phyloP scores from a whole-genome alignment of 345 rosid species.

The Diplotaxis tenuifolia region DNA sequence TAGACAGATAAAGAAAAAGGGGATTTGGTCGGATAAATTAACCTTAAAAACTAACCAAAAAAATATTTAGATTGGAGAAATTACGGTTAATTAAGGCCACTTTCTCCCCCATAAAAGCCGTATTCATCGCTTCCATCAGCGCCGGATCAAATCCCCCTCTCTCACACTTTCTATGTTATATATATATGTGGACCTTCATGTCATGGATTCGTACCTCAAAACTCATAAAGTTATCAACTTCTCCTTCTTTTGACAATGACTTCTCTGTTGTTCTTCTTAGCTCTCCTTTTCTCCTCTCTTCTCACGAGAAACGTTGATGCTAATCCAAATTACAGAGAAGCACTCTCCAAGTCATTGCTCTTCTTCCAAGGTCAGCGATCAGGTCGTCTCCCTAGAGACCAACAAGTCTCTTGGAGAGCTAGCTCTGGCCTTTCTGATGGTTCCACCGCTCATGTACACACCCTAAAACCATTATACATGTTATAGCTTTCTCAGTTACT shows the following conservation, averaged over 20 bases:
- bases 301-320: slow-evolving; percentile 37
- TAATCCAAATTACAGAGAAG: slow-evolving; percentile 76
- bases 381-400: slow-evolving; percentile 59
- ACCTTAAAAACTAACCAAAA: background rate
- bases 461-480: background rate
- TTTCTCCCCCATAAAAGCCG: slow-evolving; percentile 28
- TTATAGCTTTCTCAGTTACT: background rate
- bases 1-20: slow-evolving; percentile 1
- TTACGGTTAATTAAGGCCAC: slow-evolving; percentile 25
- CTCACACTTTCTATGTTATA: slow-evolving; percentile 5
- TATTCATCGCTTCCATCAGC: slow-evolving; percentile 36
- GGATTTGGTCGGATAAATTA: slow-evolving; percentile 18
- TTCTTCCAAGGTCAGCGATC: slow-evolving; percentile 95
- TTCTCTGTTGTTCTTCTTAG: slow-evolving; percentile 20
- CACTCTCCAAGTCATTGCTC: slow-evolving; percentile 69
- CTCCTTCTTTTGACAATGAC: slow-evolving; percentile 22
- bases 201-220: slow-evolving; percentile 22
- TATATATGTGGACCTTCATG: slow-evolving; percentile 17
- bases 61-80: slow-evolving; percentile 15
- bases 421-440: slow-evolving; percentile 81
- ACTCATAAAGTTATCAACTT: slow-evolving; percentile 12
- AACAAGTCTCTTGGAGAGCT: slow-evolving; percentile 68
- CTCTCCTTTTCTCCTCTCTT: slow-evolving; percentile 30
- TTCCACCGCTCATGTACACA: slow-evolving; percentile 51
- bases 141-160: slow-evolving; percentile 27